A percentile compares a stretch with the other conserved stretches of the same genome.
These are phyloP conservation scores for Rosa rugosa DNA, from an alignment of 306 rosid species.

Conservation along the genomic window DNA sequence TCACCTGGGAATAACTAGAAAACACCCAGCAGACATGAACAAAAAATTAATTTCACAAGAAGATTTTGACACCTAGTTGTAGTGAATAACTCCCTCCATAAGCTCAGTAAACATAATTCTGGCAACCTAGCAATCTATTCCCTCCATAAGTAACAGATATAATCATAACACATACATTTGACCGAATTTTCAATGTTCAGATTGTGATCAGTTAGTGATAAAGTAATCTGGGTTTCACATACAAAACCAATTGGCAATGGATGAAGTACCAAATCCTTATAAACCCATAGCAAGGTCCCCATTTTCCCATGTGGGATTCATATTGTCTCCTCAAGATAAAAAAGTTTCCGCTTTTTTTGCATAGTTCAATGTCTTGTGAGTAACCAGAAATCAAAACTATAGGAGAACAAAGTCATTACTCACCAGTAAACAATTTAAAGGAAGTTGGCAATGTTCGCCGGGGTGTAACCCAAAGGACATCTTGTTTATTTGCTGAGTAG, in stretches of 20 bases:
- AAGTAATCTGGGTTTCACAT: too few species aligned
- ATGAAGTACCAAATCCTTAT: too few species aligned
- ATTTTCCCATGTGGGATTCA: too few species aligned
- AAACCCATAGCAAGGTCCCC: too few species aligned
- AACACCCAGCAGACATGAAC: too few species aligned
- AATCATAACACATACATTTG: not conserved
- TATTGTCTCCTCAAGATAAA: not conserved
- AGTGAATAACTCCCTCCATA: not conserved
- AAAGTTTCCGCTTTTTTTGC: not conserved
- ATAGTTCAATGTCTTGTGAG: not conserved
- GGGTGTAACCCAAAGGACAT: conserved; percentile 72
- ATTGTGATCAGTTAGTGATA: not conserved
- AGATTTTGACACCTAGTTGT: not conserved
- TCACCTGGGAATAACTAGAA: not conserved
- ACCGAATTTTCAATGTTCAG: not conserved
- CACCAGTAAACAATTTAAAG: conserved; percentile 89
- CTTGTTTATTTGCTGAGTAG: conserved; percentile 64
- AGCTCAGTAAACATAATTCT: not conserved
- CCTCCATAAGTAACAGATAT: not conserved
- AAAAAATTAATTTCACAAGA: not conserved
- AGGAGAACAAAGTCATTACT: conserved; percentile 15
- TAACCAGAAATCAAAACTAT: conserved; percentile 17
- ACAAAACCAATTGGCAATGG: too few species aligned
- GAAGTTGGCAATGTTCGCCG: conserved; percentile 66
- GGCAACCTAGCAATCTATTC: not conserved